Evolutionary conservation across 139 green algal genomes (phyloP), one percentile per base, ranked within the genome.

Genomic region (Closterium sp.): DNA sequence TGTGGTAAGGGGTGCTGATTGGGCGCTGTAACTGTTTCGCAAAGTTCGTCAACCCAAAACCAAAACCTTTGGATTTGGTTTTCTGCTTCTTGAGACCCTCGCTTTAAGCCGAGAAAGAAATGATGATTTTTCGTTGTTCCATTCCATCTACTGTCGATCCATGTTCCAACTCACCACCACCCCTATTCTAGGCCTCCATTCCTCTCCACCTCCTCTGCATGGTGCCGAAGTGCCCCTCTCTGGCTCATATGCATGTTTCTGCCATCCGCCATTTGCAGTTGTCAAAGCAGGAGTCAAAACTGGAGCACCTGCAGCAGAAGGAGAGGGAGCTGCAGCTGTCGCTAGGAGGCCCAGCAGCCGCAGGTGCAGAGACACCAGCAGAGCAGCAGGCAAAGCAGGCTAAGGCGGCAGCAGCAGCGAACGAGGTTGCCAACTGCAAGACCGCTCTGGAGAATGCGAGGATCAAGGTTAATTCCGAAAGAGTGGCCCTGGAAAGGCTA

Each of bases 361-460:
- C 87, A 28, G 87, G 34, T 8, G 33, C 33, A 83, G 76, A 90
- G 34, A 83, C 87, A 86, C 21, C n/a, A 33, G 34, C 33, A 28
- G 76, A 90, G 35, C 55, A 90, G 35, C 87, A 90, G 87, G 87
- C 87, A 25, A 76, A 90, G 87, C 55, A 90, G 33, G 87, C 55
- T 9, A 89, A 89, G 12, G 86, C 86, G 12, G 55, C 30, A 31
- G 33, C 32, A 35, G 76, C 76, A 83, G 34, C 33, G 10, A 33
- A n/a, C 4, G 87, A 76, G 21, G 87, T 90, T 33, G 87, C 69
- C 76, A 38, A 34, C 19, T 81, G 33, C 33, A 36, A 25, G 33
- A 33, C 28, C 23, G 31, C 33, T 16, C 7, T 90, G 35, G 87
- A 76, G 21, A 33, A 35, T 55, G 32, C 76, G 4, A 38, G 86